Percentiles rank a stretch among this genome's conserved stretches.
phyloP scores from a whole-genome alignment of 345 rosid species.

The Euphorbia pulcherrima region DNA sequence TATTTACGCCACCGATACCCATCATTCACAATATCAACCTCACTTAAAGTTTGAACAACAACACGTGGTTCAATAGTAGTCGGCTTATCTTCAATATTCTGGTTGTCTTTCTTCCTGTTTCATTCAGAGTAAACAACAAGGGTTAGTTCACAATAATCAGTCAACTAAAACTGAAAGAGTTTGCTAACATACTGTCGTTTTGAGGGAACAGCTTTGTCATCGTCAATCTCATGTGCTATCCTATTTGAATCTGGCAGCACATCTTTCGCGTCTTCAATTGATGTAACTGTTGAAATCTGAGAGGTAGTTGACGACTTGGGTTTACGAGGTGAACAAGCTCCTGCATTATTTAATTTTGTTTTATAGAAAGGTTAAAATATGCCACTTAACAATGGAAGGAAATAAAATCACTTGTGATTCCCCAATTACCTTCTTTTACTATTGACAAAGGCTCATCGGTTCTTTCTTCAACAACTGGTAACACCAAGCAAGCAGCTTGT shows the following conservation, averaged over 20 bases:
- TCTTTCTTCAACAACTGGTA: conserved; percentile 49
- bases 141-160: conserved; percentile 16
- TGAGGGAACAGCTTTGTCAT: conserved; percentile 45
- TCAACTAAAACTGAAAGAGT: not conserved
- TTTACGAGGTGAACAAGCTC: conserved; percentile 32
- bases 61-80: conserved; percentile 45
- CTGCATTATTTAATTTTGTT: conserved; percentile 47
- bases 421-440: conserved; percentile 46
- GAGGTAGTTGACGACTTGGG: conserved; percentile 34
- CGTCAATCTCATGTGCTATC: conserved; percentile 39
- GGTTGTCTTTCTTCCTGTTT: conserved; percentile 65
- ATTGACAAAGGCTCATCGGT: conserved; percentile 31
- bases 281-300: conserved; percentile 33
- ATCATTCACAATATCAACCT: conserved; percentile 66
- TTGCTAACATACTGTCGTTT: conserved; percentile 57
- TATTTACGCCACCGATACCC: conserved; percentile 99
- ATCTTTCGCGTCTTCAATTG: conserved; percentile 39
- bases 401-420: conserved; percentile 8
- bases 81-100: conserved; percentile 46
- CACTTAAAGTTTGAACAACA: conserved; percentile 42
- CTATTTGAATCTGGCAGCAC: conserved; percentile 40
- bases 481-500: conserved; percentile 36
- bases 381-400: conserved; percentile 9
- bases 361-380: conserved; percentile 23
- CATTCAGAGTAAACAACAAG: conserved; percentile 14